Evolutionary conservation across 1,284 basidiomycete genomes (phyloP).

Genomic region (Porodaedalea pini): DNA sequence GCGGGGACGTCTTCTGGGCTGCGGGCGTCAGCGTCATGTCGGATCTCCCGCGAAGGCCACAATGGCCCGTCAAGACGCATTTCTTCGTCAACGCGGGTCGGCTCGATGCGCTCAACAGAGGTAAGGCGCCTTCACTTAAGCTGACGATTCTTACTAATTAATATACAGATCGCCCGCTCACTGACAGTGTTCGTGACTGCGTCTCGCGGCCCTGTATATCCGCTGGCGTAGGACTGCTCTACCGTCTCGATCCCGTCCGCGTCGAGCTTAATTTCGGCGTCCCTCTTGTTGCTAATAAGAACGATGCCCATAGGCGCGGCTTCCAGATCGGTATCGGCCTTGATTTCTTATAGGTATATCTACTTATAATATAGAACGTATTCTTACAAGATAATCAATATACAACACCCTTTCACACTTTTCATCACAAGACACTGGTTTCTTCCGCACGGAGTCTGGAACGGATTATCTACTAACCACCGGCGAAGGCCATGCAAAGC

Average conservation of each 20-base stretch:
- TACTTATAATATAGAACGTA: too few relatives aligned
- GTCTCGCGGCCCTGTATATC: conserved; percentile 64
- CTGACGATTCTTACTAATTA: conserved; percentile 27
- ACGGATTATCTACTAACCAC: too few relatives aligned
- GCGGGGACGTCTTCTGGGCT: conserved; percentile 88
- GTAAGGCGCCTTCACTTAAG: conserved; percentile 35
- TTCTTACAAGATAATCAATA: neutral
- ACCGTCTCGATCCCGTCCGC: conserved; percentile 79
- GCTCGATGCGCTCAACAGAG: conserved; percentile 60
- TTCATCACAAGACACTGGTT: too few relatives aligned
- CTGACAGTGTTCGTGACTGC: conserved; percentile 36
- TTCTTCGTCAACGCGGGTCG: conserved; percentile 84
- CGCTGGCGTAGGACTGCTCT: conserved; percentile 88
- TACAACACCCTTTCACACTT: too few relatives aligned
- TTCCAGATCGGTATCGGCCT: conserved; percentile 92
- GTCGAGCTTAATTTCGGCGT: conserved; percentile 93
- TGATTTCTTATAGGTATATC: conserved; percentile 65
- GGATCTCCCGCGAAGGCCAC: conserved; percentile 70
- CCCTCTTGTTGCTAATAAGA: conserved; percentile 74
- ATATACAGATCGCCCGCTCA: conserved; percentile 37
- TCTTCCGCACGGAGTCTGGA: too few relatives aligned
- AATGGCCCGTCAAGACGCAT: conserved; percentile 91
- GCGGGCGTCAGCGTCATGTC: conserved; percentile 79
- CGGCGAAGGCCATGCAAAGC: too few relatives aligned
- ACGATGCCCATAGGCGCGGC: conserved; percentile 78